Conservation (phyloP, 169 alveolate species). For the Eimeria maxima region DNA sequence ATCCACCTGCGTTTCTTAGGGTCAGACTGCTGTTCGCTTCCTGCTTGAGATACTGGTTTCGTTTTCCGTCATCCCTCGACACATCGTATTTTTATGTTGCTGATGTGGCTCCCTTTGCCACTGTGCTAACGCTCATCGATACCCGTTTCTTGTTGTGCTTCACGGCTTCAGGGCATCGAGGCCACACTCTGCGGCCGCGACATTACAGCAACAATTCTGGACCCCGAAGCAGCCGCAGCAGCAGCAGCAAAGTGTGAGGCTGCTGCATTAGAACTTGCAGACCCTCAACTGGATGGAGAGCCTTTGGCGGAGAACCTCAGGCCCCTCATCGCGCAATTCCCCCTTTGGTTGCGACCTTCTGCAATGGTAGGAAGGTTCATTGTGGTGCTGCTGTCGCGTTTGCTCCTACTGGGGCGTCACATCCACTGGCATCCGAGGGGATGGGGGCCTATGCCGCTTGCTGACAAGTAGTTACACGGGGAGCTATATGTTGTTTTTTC, state of each 20-base stretch:
- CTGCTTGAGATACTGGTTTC: background rate
- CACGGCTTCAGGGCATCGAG: conserved; percentile 56
- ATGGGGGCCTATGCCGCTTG: background rate
- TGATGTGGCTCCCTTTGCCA: background rate
- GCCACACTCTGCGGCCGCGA: conserved; percentile 79
- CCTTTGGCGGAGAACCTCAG: conserved; percentile 72
- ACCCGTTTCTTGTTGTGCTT: background rate
- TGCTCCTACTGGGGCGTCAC: background rate
- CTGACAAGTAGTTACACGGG: background rate
- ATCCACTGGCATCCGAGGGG: background rate
- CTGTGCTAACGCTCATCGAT: background rate
- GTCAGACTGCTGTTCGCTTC: conserved; percentile 20
- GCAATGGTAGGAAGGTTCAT: conserved; percentile 51
- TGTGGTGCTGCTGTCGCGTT: conserved; percentile 15
- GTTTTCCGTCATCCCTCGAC: background rate
- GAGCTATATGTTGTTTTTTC: background rate
- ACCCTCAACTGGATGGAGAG: conserved; percentile 74
- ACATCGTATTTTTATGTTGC: background rate
- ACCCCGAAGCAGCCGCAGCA: conserved; percentile 78
- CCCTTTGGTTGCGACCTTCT: conserved; percentile 72
- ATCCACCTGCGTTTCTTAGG: conserved; percentile 65
- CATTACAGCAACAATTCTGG: conserved; percentile 76
- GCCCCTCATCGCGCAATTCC: conserved; percentile 77
- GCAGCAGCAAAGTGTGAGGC: conserved; percentile 78
- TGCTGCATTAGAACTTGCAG: conserved; percentile 71